Evolutionary conservation across 108 stramenopile genomes (phyloP), one percentile per base, ranked within the genome.

Genomic region (Stephanodiscus triporus): DNA sequence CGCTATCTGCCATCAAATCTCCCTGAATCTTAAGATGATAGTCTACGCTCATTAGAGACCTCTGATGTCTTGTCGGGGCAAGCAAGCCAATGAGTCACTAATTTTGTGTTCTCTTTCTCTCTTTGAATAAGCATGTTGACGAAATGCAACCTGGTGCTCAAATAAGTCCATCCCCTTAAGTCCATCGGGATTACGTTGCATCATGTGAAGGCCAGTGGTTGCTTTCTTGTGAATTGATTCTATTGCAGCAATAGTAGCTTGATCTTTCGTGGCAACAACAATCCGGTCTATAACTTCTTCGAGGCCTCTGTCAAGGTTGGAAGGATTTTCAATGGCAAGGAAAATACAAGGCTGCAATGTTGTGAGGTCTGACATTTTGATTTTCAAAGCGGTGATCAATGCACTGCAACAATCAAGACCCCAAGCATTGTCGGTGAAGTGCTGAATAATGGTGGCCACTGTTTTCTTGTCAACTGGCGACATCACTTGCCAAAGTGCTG

Each of bases 291-390:
- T 53, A 19, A 24, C 51, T 24, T 53, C 51, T 24, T 53, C 19
- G 23, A 53, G 20, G 20, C 51, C 51, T 24, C 51, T 53, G 51
- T 22, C 9, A 24, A 53, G 51, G 24, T 53, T 6, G 24, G 51
- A 53, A 53, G 51, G 51, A 53, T 53, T 53, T 6, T 53, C 51
- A 22, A 53, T 53, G 51, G 51, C 51, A 53, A 53, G 19, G 24
- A 53, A 53, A 53, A 53, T 53, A 24, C 23, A 22, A 24, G 48
- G 48, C 19, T 49, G 48, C 48, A 49, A 49, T 19, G n/a, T 49
- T 16, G 48, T 22, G 24, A 53, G 51, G 24, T 53, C 51, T 24
- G 51, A 53, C 51, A 53, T 53, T 24, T 6, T 53, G 24, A 53
- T 24, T 24, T 22, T 24, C 8, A 53, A 53, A 24, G 51, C 6